Base-by-base conservation (phyloP, 257 asterid species). In the Solanum bulbocastanum region DNA sequence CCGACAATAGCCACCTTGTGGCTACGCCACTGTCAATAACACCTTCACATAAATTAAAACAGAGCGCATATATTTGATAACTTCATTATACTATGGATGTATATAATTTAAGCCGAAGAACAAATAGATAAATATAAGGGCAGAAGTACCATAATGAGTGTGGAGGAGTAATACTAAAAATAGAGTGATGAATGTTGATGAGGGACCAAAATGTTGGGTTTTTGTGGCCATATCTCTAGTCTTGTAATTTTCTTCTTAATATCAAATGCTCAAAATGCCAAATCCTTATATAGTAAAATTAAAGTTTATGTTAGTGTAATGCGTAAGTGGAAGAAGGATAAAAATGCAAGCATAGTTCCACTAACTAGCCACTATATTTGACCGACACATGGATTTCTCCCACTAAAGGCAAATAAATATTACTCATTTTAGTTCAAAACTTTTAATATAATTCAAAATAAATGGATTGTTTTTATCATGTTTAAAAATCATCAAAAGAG, bases 151-250 rank as follows among this genome's bases (percentile, higher is more conserved):
- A 10, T 87, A 91, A 88, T 75, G 56, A 36, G 91, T 93, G 20
- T 89, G 94, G 46, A 88, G 86, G 90, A 94, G 93, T 78, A 93
- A 91, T 83, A 88, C 87, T 81, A 93, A 85, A 66, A 92, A 87
- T 88, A 93, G 90, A 89, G 89, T 58, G 79, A 87, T 18, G 93
- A 89, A 74, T 83, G 86, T 56, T 18, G 94, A 52, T 56, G 90
- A 74, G 18, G 82, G 49, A 25, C 49, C 82, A 36, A 74, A 74
- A 36, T 36, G 44, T 74, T 36, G 82, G 49, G 25, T 20, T 11
- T 74, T 74, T 11, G 27, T 36, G 16, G 82, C 89, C 95, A 93
- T 92, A 12, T 84, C 84, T 87, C 10, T 83, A 5, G 25, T 39
- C 81, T 11, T 14, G 16, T 72, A 65, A 46, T 35, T 33, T 44